A percentile compares a stretch with the other conserved stretches of the same genome.
phyloP scores from a whole-genome alignment of 2,329 filamentous ascomycete genomes.

The Fonsecaea multimorphosa region DNA sequence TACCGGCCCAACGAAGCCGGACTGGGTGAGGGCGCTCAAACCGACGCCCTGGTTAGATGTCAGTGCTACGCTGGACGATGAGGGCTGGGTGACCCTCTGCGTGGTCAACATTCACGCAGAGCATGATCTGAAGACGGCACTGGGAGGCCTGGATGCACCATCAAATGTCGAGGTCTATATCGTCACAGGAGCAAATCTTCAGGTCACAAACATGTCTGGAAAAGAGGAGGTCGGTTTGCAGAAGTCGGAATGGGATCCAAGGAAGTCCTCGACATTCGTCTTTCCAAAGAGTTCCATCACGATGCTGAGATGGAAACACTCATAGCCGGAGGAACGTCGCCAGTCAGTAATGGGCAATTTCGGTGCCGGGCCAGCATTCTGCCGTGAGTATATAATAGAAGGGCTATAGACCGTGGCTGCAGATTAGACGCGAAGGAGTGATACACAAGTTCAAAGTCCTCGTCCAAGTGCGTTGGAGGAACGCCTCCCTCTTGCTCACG shows the following conservation, averaged over 20 bases:
- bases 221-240: conserved; percentile 67
- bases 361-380: too few species aligned
- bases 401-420: neutral
- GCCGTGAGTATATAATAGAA: neutral
- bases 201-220: conserved; percentile 66
- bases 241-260: conserved; percentile 67
- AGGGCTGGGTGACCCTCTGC: conserved; percentile 68
- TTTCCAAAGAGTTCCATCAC: conserved; percentile 76
- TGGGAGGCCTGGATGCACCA: conserved; percentile 45
- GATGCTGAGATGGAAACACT: conserved; percentile 63
- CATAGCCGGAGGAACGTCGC: neutral
- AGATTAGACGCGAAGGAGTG: neutral
- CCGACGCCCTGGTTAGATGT: conserved; percentile 67
- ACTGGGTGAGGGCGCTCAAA: conserved; percentile 55
- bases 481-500: neutral
- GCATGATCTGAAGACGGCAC: conserved; percentile 60
- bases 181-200: conserved; percentile 63
- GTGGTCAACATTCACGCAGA: conserved; percentile 75
- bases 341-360: neutral
- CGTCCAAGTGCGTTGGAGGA: neutral
- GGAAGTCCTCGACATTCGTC: conserved; percentile 58
- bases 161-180: conserved; percentile 63
- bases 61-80: conserved; percentile 52
- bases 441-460: neutral
- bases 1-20: conserved; percentile 58